Base-by-base conservation (phyloP, 345 rosid species). In the Dimocarpus longan region DNA sequence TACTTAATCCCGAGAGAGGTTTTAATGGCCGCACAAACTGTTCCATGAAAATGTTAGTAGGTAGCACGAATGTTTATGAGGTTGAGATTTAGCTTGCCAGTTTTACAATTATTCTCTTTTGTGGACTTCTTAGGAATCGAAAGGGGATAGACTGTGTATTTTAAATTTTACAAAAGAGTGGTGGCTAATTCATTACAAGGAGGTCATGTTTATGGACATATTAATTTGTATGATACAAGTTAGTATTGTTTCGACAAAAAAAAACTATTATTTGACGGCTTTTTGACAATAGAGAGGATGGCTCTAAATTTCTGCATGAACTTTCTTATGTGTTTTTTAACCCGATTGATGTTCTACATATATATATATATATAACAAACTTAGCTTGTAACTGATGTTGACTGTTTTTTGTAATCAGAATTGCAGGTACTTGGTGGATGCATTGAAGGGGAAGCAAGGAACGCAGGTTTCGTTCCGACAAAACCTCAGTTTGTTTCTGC, bases 401-500 rank as follows among this genome's bases (percentile, higher is more conserved):
- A 37, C 40, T 71, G 60, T 79, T 78, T 70, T 60, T 28, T 69
- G 28, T 77, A 78, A 76, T 62, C 91, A 94, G 98, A 96, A 78
- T 74, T 96, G 73, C 91, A 95, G 82, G 76, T 73, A 21, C 62
- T 78, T 26, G 81, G 82, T 59, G 96, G 88, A 68, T 84, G 90
- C 66, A 56, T 42, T 7, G 97, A 95, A 78, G 94, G 85, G 60
- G 99, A 96, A 84, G 79, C 80, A 1, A 82, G 70, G 78, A 85
- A 69, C 79, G 60, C 77, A 32, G 80, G 75, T 56, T 68, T 82
- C 11, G 24, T 78, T 71, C 76, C 85, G 66, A 66, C 82, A 71
- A 95, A 86, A 80, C 87, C 87, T 76, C 84, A 76, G 37, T 76
- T 69, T 43, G 39, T 81, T 56, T 60, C 86, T 48, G 81, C 76